phyloP scores from a whole-genome alignment of 2,329 filamentous ascomycete species.

The Xylaria multiplex region DNA sequence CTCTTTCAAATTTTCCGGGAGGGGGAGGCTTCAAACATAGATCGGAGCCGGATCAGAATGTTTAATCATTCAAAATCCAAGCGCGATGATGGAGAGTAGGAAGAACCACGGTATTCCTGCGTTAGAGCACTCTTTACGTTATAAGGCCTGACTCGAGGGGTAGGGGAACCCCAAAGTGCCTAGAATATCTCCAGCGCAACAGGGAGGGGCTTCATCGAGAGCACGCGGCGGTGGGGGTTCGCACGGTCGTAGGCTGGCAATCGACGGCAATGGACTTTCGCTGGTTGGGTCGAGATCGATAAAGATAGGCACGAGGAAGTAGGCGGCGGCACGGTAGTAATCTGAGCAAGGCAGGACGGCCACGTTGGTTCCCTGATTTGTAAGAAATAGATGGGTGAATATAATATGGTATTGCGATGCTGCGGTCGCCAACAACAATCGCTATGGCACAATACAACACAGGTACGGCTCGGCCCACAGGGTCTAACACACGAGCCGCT shows the following conservation, averaged over 20 bases:
- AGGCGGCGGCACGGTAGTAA: background rate
- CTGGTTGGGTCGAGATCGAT: background rate
- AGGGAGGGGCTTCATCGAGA: constrained; percentile 20
- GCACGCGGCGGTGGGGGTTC: constrained; percentile 4
- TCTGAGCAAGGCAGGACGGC: background rate
- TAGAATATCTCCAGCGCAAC: constrained; percentile 7
- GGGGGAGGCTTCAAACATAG: background rate
- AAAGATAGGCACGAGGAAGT: background rate
- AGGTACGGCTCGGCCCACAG: background rate
- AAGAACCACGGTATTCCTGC: background rate
- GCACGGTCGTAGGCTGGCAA: constrained; percentile 14
- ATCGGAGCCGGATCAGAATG: background rate
- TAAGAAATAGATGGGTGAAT: constrained; percentile 9
- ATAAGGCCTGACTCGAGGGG: background rate
- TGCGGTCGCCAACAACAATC: constrained; percentile 14
- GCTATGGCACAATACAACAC: constrained; percentile 9
- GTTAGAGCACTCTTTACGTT: background rate
- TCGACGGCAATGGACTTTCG: constrained; percentile 1
- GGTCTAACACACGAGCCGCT: background rate
- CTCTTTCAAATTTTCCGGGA: background rate
- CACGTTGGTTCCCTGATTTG: background rate
- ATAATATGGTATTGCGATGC: background rate
- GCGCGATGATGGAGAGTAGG: background rate
- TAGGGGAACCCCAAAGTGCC: constrained; percentile 3
- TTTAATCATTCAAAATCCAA: constrained; percentile 13